Evolutionary conservation across 2,329 filamentous ascomycete species (phyloP), one percentile per base, ranked within the genome.

Genomic region (Phyllosticta capitalensis): DNA sequence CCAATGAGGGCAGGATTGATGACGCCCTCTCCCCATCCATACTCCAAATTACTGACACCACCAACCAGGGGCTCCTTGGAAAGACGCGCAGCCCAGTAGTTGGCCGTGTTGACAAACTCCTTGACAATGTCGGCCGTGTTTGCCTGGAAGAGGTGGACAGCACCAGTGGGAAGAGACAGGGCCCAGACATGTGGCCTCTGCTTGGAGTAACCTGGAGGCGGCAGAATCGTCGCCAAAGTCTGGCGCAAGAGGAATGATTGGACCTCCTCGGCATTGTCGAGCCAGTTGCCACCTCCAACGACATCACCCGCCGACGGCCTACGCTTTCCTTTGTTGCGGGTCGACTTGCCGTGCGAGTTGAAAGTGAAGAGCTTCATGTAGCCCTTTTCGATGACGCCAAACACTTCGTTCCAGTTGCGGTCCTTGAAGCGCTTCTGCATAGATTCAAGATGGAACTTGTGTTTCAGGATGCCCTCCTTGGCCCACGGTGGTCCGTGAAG

Each of bases 211-310:
- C 94, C 94, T 0, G 94, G 92, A 0, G 91, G 83, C 9, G 94
- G 94, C 14, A 99, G 82, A 0, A 88, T 85, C 59, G 90, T 96
- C 10, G 94, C 94, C 64, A 97, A 88, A 0, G 92, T 95, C 71
- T 97, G 92, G 20, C 92, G 84, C 7, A 99, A 83, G 51, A 88
- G 85, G 72, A 96, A 97, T 20, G 87, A 88, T 66, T 90, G 92
- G 9, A 96, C 79, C 64, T 86, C 90, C 64, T 95, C 91, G 5
- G 94, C 94, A 69, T 95, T 97, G 65, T 96, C 92, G 72, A 92
- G 92, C 94, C 94, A 99, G 72, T 99, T 97, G 22, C 94, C 94
- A 62, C 94, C 94, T 64, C 94, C 94, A 1, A 97, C 94, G 6
- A 88, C 81, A 26, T 86, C 83, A 12, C 83, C 85, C 9, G 81